A percentile compares a stretch with the other conserved stretches of the same genome.
These are phyloP conservation scores for Neopestalotiopsis sp. DNA, from an alignment of 2,329 filamentous ascomycete species.

Conservation along the genomic window DNA sequence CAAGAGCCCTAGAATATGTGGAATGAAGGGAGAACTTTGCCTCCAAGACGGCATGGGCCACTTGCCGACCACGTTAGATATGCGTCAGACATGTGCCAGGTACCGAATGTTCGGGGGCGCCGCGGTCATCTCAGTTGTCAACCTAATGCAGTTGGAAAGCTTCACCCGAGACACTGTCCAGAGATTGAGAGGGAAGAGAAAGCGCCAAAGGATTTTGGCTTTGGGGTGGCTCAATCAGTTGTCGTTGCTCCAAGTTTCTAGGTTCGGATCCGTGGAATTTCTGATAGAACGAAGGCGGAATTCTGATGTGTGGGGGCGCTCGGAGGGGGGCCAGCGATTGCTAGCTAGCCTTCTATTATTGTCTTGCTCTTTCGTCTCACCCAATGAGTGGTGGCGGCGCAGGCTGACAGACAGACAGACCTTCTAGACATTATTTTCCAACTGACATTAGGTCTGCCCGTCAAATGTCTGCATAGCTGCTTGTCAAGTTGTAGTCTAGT, in stretches of 20 bases:
- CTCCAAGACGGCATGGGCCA: neutral
- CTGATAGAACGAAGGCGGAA: neutral
- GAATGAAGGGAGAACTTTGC: neutral
- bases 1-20: neutral
- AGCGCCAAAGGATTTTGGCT: neutral
- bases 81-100: constrained; percentile 3
- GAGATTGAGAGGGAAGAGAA: too few relatives aligned
- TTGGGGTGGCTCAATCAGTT: neutral
- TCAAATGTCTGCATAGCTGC: neutral
- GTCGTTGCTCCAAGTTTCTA: neutral
- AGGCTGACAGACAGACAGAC: neutral
- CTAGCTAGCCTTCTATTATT: neutral
- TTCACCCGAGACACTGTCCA: neutral
- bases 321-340: neutral
- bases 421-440: too few relatives aligned
- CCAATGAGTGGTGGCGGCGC: neutral
- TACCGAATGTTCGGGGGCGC: neutral
- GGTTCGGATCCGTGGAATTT: constrained; percentile 3
- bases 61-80: neutral
- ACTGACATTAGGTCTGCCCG: neutral
- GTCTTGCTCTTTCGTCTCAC: neutral
- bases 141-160: neutral
- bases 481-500: neutral
- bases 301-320: neutral
- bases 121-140: neutral